Conservation (phyloP, 176 grass and related monocot species). For the Poa annua region DNA sequence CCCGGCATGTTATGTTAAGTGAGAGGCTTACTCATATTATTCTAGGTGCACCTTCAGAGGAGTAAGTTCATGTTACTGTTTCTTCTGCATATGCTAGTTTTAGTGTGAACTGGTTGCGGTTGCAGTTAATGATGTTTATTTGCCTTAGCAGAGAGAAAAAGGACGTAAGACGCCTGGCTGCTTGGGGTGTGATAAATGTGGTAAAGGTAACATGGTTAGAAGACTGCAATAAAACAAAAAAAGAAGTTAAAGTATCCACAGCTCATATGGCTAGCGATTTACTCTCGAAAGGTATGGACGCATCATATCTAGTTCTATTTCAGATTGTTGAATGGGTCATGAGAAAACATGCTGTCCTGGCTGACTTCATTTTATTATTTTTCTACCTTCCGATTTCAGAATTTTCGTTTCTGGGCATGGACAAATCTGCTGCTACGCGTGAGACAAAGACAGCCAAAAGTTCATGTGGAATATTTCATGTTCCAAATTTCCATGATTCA, state of each 20-base stretch:
- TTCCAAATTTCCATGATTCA: conserved; percentile 48
- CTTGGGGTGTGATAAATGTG: conserved; percentile 79
- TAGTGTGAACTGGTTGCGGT: conserved; percentile 36
- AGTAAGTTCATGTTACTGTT: conserved; percentile 65
- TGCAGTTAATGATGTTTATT: conserved; percentile 39
- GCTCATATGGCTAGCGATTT: conserved; percentile 73
- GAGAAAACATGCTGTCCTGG: conserved; percentile 17
- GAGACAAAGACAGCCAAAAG: conserved; percentile 55
- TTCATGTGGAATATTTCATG: conserved; percentile 42
- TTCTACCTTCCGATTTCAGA: conserved; percentile 49
- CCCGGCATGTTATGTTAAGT: conserved; percentile 75
- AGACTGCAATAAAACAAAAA: conserved; percentile 77
- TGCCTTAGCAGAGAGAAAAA: conserved; percentile 77
- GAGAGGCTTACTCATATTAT: conserved; percentile 92
- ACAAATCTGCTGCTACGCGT: conserved; percentile 51
- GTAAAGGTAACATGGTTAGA: conserved; percentile 83
- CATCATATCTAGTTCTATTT: conserved; percentile 38
- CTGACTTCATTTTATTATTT: conserved; percentile 23
- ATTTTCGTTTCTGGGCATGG: conserved; percentile 47
- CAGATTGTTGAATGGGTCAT: conserved; percentile 31
- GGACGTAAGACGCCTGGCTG: conserved; percentile 77
- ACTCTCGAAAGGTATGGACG: conserved; percentile 70
- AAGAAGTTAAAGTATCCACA: conserved; percentile 64
- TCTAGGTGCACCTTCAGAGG: conserved; percentile 81
- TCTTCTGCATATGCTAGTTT: conserved; percentile 36